A percentile compares a stretch with the other conserved stretches of the same genome.
phyloP scores from a whole-genome alignment of 2,329 filamentous ascomycete species.

The Mycocentrospora acerina region DNA sequence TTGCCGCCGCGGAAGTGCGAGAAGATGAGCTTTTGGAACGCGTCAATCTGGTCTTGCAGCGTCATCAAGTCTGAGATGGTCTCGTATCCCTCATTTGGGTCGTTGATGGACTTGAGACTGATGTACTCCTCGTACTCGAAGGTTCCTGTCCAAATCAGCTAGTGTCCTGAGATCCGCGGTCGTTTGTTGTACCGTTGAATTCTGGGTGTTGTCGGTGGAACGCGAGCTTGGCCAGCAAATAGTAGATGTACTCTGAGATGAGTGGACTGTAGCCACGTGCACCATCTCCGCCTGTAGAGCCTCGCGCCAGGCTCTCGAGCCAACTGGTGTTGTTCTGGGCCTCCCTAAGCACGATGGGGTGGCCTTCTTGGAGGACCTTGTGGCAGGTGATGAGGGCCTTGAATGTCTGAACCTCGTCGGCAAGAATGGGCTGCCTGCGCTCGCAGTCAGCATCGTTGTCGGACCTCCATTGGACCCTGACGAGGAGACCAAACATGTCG shows the following conservation, averaged over 20 bases:
- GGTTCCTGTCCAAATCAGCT: slow-evolving; percentile 55
- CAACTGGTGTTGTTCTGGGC: slow-evolving; percentile 85
- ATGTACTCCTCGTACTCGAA: slow-evolving; percentile 99
- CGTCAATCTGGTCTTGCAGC: slow-evolving; percentile 96
- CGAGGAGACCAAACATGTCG: no score
- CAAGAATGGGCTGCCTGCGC: slow-evolving; percentile 86
- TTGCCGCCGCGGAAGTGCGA: slow-evolving; percentile 89
- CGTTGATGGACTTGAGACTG: slow-evolving; percentile 95
- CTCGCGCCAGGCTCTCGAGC: slow-evolving; percentile 89
- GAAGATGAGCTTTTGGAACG: slow-evolving; percentile 98
- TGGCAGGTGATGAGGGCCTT: slow-evolving; percentile 97
- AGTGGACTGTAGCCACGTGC: slow-evolving; percentile 85
- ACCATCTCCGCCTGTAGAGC: slow-evolving; percentile 74
- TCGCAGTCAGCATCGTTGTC: slow-evolving; percentile 14
- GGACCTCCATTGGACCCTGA: neutral
- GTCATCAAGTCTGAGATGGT: slow-evolving; percentile 96
- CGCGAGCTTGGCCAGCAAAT: slow-evolving; percentile 88
- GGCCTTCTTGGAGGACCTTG: slow-evolving; percentile 96
- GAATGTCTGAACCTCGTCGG: slow-evolving; percentile 98
- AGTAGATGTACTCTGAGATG: slow-evolving; percentile 96
- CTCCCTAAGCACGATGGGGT: slow-evolving; percentile 83
- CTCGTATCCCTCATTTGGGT: slow-evolving; percentile 96
- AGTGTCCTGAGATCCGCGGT: neutral
- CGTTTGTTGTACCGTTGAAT: slow-evolving; percentile 72
- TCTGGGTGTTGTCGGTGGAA: slow-evolving; percentile 97